These are phyloP conservation scores for Oryza nivara DNA, from an alignment of 176 grass and related monocot genomes.

Conservation along the genomic window DNA sequence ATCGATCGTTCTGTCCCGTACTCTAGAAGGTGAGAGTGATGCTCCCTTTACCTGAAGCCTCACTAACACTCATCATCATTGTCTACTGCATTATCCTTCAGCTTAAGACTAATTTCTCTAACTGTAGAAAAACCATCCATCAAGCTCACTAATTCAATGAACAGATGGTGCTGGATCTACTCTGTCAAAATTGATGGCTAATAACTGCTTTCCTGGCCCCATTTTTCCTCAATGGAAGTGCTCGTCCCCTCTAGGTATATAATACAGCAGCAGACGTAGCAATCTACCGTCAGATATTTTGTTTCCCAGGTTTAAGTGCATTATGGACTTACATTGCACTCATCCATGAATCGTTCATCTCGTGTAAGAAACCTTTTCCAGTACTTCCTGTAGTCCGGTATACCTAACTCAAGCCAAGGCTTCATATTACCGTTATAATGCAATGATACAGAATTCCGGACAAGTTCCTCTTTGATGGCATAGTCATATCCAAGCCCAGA, in stretches of 20 bases:
- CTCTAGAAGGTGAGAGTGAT: slow-evolving; percentile 46
- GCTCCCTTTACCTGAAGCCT: slow-evolving; percentile 59
- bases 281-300: slow-evolving; percentile 52
- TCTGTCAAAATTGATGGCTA: slow-evolving; percentile 69
- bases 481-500: slow-evolving; percentile 88
- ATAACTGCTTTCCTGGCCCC: slow-evolving; percentile 38
- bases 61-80: slow-evolving; percentile 31
- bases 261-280: slow-evolving; percentile 54
- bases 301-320: slow-evolving; percentile 37
- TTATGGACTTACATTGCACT: slow-evolving; percentile 96
- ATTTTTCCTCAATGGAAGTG: slow-evolving; percentile 37
- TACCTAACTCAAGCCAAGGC: slow-evolving; percentile 98
- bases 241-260: slow-evolving; percentile 48
- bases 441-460: slow-evolving; percentile 59
- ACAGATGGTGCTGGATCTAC: slow-evolving; percentile 63
- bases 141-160: slow-evolving; percentile 68
- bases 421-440: slow-evolving; percentile 99
- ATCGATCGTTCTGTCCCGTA: slow-evolving; percentile 49
- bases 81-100: slow-evolving; percentile 56
- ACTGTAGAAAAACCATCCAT: slow-evolving; percentile 59
- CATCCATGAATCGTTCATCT: slow-evolving; percentile 86
- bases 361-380: slow-evolving; percentile 85
- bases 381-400: slow-evolving; percentile 86
- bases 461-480: slow-evolving; percentile 51
- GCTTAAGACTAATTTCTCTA: slow-evolving; percentile 59